Evolutionary conservation across 441 rosid species (phyloP), one percentile per base, ranked within the genome.

Genomic region (Populus trichocarpa): DNA sequence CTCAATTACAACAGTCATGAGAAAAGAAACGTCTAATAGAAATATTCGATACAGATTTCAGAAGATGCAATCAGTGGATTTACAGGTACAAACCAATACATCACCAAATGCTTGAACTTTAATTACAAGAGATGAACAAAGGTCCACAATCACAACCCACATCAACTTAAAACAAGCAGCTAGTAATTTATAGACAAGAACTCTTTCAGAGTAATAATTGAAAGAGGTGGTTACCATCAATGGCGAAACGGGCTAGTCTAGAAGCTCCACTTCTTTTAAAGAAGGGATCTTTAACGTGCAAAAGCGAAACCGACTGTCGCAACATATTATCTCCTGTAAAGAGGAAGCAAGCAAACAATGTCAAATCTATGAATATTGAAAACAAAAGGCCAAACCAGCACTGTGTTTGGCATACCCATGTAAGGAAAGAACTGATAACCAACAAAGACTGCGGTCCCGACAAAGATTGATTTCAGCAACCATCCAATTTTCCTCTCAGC

Each of bases 211-310:
- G 57, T 50, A 64, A 26, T 7, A 61, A 28, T 4, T 1, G 30
- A 67, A 63, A 36, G 32, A 11, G 57, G 40, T 3, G 10, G 23
- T 75, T 89, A 96, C 97, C 97, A 75, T 94, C 92, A 70, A 86
- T 79, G 23, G 99, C 97, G 74, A 91, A 91, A 78, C 96, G 92
- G 65, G 97, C 85, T 80, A 96, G 86, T 86, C 97, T 85, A 67
- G 98, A 91, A 76, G 99, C 99, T 38, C 99, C 97, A 83, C 86
- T 86, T 82, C 99, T 84, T 86, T 93, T 96, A 84, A 90, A 94
- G 87, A 90, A 87, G 5, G 98, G 97, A 86, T 96, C 99, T 85
- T 94, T 92, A 66, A 90, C 95, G 74, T 88, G 96, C 88, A 96
- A 86, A 75, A 96, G 97, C 14, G 93, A 90, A 71, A 96, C 76